phyloP scores from a whole-genome alignment of 1,284 basidiomycete species.

The Ustilago crameri region DNA sequence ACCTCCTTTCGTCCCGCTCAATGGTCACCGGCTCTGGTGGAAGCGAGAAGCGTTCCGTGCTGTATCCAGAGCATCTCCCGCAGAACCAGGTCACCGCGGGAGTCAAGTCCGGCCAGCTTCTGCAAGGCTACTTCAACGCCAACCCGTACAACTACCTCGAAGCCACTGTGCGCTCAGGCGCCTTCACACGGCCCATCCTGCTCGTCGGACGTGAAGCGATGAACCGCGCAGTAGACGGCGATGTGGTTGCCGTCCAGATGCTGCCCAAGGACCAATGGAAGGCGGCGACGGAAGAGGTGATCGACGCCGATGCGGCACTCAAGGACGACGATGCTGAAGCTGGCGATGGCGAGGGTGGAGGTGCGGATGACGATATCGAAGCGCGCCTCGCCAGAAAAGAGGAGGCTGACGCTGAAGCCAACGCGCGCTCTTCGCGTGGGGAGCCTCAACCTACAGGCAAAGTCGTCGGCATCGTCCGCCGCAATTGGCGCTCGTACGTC shows the following conservation, averaged over 20 bases:
- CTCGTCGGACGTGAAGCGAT: constrained; percentile 90
- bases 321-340: constrained; percentile 85
- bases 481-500: constrained; percentile 92
- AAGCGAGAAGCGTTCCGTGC: constrained; percentile 41
- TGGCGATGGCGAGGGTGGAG: constrained; percentile 65
- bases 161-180: constrained; percentile 83
- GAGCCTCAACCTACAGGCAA: constrained; percentile 89
- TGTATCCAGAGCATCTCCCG: constrained; percentile 79
- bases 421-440: constrained; percentile 69
- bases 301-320: constrained; percentile 81
- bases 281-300: constrained; percentile 88
- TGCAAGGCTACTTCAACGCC: constrained; percentile 94
- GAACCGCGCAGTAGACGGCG: constrained; percentile 94
- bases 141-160: constrained; percentile 94
- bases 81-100: constrained; percentile 81
- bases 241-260: constrained; percentile 89
- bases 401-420: constrained; percentile 66
- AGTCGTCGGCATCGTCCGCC: constrained; percentile 89
- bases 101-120: constrained; percentile 82
- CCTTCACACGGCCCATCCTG: constrained; percentile 81
- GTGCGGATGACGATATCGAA: constrained; percentile 71
- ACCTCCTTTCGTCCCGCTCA: constrained; percentile 60
- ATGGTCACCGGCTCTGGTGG: constrained; percentile 32
- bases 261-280: constrained; percentile 92
- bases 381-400: constrained; percentile 46